Conservation (phyloP, 768 basidiomycete genomes). For the Auricularia cornea region DNA sequence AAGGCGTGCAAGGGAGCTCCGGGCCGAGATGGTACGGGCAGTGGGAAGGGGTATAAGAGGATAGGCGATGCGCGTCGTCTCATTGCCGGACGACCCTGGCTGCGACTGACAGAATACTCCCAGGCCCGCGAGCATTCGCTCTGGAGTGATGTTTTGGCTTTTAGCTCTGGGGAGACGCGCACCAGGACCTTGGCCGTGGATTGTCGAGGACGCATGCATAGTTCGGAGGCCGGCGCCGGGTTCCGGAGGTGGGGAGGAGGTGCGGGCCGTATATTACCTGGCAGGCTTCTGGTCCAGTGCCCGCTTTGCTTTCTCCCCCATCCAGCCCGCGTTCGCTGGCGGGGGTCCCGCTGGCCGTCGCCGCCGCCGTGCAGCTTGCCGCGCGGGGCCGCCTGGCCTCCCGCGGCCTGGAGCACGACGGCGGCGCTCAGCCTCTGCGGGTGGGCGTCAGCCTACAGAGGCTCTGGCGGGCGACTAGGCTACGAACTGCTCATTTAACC, state of each 20-base stretch:
- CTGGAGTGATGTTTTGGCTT: no score
- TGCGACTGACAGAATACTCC: no score
- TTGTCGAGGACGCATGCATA: background rate
- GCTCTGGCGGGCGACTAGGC: no score
- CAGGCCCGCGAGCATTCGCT: no score
- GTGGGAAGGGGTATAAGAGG: no score
- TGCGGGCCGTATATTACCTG: background rate
- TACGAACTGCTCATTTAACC: no score
- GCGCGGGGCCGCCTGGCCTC: background rate
- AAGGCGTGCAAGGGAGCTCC: no score
- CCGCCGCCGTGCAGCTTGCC: background rate
- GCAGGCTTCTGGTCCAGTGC: background rate
- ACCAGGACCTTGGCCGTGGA: background rate
- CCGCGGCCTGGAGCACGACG: background rate
- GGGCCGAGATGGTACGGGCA: no score
- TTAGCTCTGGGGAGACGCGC: background rate
- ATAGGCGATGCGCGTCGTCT: no score
- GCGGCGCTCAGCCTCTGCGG: background rate
- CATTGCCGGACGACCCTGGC: no score
- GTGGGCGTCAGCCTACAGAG: no score
- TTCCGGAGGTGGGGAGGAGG: background rate
- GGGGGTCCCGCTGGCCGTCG: background rate
- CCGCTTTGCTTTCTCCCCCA: background rate
- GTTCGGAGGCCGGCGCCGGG: background rate
- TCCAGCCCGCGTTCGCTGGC: background rate